Evolutionary conservation across 768 basidiomycete genomes (phyloP).

Genomic region (Panaeolus papilionaceus): DNA sequence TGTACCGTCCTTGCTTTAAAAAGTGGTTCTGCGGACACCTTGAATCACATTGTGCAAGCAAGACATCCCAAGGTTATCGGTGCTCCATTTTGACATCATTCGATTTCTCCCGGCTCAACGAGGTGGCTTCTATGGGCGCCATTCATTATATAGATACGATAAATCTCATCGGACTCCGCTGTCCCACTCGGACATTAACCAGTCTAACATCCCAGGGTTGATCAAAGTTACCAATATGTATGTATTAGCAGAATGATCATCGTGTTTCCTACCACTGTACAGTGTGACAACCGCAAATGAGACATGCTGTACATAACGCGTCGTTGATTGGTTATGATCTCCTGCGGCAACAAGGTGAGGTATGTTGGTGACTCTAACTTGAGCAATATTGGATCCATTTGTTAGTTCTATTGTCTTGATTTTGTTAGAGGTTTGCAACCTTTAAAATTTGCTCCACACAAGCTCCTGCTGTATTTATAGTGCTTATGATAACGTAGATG

Average conservation of each 20-base stretch:
- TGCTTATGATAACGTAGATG: not conserved
- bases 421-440: too few species aligned
- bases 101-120: not conserved
- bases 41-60: not conserved
- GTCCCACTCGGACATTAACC: not conserved
- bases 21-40: not conserved
- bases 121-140: not conserved
- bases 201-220: not conserved
- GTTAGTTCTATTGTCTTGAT: too few species aligned
- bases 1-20: not conserved
- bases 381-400: too few species aligned
- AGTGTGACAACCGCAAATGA: too few species aligned
- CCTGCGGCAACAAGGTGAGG: too few species aligned
- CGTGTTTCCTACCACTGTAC: too few species aligned
- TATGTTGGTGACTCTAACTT: too few species aligned
- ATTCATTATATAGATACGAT: not conserved
- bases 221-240: too few species aligned
- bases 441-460: too few species aligned
- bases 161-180: not conserved
- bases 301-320: too few species aligned
- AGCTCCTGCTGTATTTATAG: not conserved
- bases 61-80: not conserved
- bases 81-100: conserved; percentile 2
- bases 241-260: too few species aligned
- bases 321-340: too few species aligned